Evolutionary conservation across 805 yeast genomes (phyloP), one percentile per base, ranked within the genome.

Genomic region (Torulaspora quercuum): DNA sequence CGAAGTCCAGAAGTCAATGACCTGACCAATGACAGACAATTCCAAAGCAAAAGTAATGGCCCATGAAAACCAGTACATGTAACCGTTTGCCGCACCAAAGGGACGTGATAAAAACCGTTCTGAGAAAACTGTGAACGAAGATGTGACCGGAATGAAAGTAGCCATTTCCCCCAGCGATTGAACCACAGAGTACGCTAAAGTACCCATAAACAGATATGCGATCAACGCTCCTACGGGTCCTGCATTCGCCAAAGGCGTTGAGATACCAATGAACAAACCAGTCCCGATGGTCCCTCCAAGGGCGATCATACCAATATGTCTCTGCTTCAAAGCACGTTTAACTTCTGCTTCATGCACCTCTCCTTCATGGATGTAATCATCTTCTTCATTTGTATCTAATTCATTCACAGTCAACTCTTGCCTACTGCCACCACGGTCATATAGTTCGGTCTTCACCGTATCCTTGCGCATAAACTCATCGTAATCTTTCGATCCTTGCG

Each of bases 121-220:
- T n/a, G 80, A 70, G 55, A 81, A 82, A 29, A 78, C 83, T 19
- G 82, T 74, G 61, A 81, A 80, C 0, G 86, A 78, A 1, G 78
- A 69, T 4, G 80, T 65, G 26, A 79, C 74, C 6, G 89, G 89
- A 11, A 82, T 77, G 46, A 72, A 78, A 7, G 88, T 81, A 33
- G 88, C 87, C 89, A 82, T 80, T 59, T 82, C 90, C 52, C 88
- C 89, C 39, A 82, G 64, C 3, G 82, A 72, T 55, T 81, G 88
- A 13, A 84, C 76, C 34, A 82, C 83, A 9, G 75, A 70, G 51
- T 68, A 79, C 0, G 79, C 85, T 29, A 82, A 53, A 1, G 81
- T 57, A 23, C 82, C 85, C 71, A 81, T 78, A 57, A 79, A 79
- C 11, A 76, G 32, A 50, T 76, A 82, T 2, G 85, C 72, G 31